These are phyloP conservation scores for Dendryphion nanum DNA, from an alignment of 2,329 filamentous ascomycete genomes.

Conservation along the genomic window DNA sequence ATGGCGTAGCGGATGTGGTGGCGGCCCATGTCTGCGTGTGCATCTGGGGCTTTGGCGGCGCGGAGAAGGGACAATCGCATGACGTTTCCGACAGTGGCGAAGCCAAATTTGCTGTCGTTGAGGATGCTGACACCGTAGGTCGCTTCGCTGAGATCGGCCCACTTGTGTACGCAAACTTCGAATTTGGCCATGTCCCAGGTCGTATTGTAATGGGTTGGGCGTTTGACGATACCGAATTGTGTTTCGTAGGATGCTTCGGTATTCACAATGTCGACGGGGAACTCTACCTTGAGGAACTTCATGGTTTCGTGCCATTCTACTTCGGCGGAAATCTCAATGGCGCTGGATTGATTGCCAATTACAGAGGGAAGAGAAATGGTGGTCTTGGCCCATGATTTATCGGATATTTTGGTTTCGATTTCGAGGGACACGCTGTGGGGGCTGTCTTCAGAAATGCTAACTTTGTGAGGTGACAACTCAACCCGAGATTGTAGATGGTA, in stretches of 20 bases:
- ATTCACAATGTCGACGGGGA: slow-evolving; percentile 87
- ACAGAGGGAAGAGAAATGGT: slow-evolving; percentile 76
- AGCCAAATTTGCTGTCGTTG: slow-evolving; percentile 95
- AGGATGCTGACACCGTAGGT: slow-evolving; percentile 89
- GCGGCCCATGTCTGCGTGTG: slow-evolving; percentile 87
- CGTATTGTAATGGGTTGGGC: slow-evolving; percentile 98
- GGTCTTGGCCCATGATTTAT: slow-evolving; percentile 80
- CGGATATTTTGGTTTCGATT: slow-evolving; percentile 84
- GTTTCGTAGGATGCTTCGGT: slow-evolving; percentile 95
- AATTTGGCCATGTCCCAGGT: slow-evolving; percentile 98
- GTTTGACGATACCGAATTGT: slow-evolving; percentile 82
- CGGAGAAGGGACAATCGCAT: slow-evolving; percentile 88
- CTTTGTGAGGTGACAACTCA: slow-evolving; percentile 68
- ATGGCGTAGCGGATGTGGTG: slow-evolving; percentile 90
- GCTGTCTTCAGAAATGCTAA: slow-evolving; percentile 68
- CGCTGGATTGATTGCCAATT: slow-evolving; percentile 62
- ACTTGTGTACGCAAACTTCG: slow-evolving; percentile 94
- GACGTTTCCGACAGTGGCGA: slow-evolving; percentile 81
- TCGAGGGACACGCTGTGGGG: slow-evolving; percentile 76
- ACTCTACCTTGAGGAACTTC: slow-evolving; percentile 98
- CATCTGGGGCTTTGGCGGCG: slow-evolving; percentile 88
- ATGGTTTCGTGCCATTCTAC: slow-evolving; percentile 98
- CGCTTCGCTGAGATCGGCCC: slow-evolving; percentile 84
- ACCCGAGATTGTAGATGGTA: slow-evolving; percentile 86
- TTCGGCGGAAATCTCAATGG: slow-evolving; percentile 76